A percentile compares a stretch with the other conserved stretches of the same genome.
Evolutionary conservation across 2,329 filamentous ascomycete genomes (phyloP).

Genomic region (Exophiala sp.): DNA sequence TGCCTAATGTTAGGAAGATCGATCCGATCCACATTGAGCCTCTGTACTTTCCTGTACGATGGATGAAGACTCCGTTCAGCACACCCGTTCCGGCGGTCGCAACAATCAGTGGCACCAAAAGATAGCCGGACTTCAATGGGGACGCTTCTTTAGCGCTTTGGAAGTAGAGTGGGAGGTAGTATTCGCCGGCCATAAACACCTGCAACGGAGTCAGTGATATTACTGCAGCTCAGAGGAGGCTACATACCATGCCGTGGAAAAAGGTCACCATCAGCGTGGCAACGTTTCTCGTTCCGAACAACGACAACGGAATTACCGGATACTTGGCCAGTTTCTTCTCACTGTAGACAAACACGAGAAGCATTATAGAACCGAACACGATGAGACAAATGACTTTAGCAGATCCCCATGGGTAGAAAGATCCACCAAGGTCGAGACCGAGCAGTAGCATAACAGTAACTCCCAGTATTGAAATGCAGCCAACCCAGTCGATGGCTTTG

Average conservation of each 20-base stretch:
- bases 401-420: constrained; percentile 70
- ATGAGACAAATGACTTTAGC: constrained; percentile 73
- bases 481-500: constrained; percentile 53
- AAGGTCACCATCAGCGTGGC: constrained; percentile 33
- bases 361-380: constrained; percentile 64
- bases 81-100: constrained; percentile 46
- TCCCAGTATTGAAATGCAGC: constrained; percentile 64
- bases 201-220: constrained; percentile 6
- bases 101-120: constrained; percentile 60
- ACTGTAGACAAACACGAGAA: constrained; percentile 65
- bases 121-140: constrained; percentile 55
- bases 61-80: constrained; percentile 47
- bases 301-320: constrained; percentile 70
- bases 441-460: constrained; percentile 83
- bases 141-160: constrained; percentile 63
- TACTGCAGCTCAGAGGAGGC: not conserved
- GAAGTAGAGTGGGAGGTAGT: constrained; percentile 71
- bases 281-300: constrained; percentile 64
- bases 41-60: constrained; percentile 49
- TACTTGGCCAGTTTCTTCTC: constrained; percentile 72
- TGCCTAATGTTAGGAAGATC: constrained; percentile 43
- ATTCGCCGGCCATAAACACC: constrained; percentile 23
- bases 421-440: constrained; percentile 79
- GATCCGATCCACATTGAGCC: constrained; percentile 47
- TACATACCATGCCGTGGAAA: constrained; percentile 23